Evolutionary conservation across 176 grass and related monocot species (phyloP), one percentile per base, ranked within the genome.

Genomic region (Microstegium vimineum): DNA sequence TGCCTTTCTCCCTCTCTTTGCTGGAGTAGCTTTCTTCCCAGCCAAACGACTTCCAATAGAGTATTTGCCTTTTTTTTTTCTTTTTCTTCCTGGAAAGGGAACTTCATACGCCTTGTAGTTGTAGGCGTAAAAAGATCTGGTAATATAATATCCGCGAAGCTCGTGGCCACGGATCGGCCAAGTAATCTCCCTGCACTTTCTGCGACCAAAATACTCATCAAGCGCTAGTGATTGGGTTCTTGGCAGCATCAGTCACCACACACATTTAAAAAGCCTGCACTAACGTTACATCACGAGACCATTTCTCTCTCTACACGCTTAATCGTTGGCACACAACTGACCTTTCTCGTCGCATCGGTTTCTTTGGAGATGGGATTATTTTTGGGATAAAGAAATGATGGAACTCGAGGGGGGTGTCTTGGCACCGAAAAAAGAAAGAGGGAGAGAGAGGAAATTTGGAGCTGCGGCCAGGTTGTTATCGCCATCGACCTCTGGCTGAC

Each of bases 161-260:
- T 77, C 69, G 40, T 45, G 83, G 78, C 78, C 88, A 59, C 43
- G 66, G 73, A 82, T 90, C 62, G 33, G 65, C 83, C 88, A 90
- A 32, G 78, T 82, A 41, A 25, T 47, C 46, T 32, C 71, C 11
- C 23, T 69, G 35, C 31, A 57, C 15, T 85, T 65, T 31, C n/a
- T 28, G 38, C 71, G 26, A 32, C 46, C 22, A 42, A 28, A 10
- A 81, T n/a, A 25, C 74, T 68, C 51, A 69, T 75, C 61, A 27
- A n/a, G 66, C 83, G 57, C 82, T 35, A 77, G 34, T 36, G 70
- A 65, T 66, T 57, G 4, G 43, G 35, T 74, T 69, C 76, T 28
- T 46, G 74, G 72, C 82, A 22, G 8, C 63, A 85, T 81, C 71
- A 89, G 36, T 62, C 69, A 23, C 2, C 76, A 40, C 33, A n/a